Conservation (phyloP, 2,329 filamentous ascomycete genomes). For the Dichotomopilus funicola region DNA sequence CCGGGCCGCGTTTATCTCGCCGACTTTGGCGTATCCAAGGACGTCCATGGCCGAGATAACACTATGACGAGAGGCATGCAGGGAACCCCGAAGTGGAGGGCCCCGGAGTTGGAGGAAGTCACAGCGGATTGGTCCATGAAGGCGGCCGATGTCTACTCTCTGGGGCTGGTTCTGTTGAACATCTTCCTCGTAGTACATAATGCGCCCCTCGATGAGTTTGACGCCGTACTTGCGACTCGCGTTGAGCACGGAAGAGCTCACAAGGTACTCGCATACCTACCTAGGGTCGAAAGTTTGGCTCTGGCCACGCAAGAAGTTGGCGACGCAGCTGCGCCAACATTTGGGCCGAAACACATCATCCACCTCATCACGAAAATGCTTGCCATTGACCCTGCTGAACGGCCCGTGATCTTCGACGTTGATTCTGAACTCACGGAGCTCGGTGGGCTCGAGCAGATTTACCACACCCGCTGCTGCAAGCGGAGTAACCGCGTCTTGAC, state of each 20-base stretch:
- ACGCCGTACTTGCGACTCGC: conserved; percentile 30
- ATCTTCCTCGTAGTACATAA: conserved; percentile 40
- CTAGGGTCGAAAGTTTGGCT: conserved; percentile 31
- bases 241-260: conserved; percentile 26
- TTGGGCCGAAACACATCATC: conserved; percentile 36
- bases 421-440: conserved; percentile 38
- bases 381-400: conserved; percentile 26
- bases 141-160: conserved; percentile 42
- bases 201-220: conserved; percentile 33
- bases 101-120: conserved; percentile 37
- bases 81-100: conserved; percentile 40
- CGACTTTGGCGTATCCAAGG: conserved; percentile 44
- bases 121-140: conserved; percentile 39
- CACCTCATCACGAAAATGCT: conserved; percentile 34
- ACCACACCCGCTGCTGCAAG: conserved; percentile 40
- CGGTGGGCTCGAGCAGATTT: conserved; percentile 42
- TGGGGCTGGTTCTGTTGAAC: conserved; percentile 41
- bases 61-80: conserved; percentile 38
- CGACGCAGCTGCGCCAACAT: conserved; percentile 33
- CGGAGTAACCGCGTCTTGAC: conserved; percentile 31
- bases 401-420: conserved; percentile 32
- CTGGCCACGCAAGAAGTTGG: conserved; percentile 34
- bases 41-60: conserved; percentile 39
- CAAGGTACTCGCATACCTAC: conserved; percentile 32
- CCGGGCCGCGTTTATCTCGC: conserved; percentile 41